Conservation (phyloP, 2,329 filamentous ascomycete species). For the Trichoderma simmonsii region DNA sequence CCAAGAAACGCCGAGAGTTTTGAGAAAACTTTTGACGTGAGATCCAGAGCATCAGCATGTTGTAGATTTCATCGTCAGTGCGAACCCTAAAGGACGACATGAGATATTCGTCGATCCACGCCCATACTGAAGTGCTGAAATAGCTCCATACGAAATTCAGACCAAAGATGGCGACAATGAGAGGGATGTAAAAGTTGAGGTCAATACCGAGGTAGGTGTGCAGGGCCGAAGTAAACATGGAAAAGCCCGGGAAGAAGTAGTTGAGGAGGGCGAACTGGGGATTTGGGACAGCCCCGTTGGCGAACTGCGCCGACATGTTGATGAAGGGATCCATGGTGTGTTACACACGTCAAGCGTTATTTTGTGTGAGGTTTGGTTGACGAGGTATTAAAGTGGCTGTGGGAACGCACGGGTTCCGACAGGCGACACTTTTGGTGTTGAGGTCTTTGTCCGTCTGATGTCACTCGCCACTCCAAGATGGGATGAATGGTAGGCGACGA, state of each 20-base stretch:
- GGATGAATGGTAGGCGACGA: neutral
- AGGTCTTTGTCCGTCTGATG: no score
- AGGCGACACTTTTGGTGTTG: neutral
- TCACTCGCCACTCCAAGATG: neutral
- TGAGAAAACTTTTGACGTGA: conserved; percentile 59
- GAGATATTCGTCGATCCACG: conserved; percentile 50
- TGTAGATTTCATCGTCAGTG: conserved; percentile 69
- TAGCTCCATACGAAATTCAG: conserved; percentile 53
- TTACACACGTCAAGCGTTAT: neutral
- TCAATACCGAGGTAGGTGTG: conserved; percentile 59
- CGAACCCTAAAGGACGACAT: conserved; percentile 66
- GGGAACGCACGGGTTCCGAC: neutral
- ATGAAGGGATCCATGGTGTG: conserved; percentile 27
- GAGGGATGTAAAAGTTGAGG: conserved; percentile 59
- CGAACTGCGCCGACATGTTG: conserved; percentile 23
- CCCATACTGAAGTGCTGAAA: conserved; percentile 46
- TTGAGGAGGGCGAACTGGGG: conserved; percentile 53
- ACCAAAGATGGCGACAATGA: conserved; percentile 49
- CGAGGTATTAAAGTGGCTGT: neutral
- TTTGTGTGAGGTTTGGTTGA: neutral
- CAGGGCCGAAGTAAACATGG: conserved; percentile 51
- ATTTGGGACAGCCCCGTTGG: conserved; percentile 19
- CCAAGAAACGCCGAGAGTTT: conserved; percentile 59
- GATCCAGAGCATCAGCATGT: conserved; percentile 69
- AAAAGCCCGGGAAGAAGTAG: conserved; percentile 64